These are phyloP conservation scores for Tolypocladium album DNA, from an alignment of 2,329 filamentous ascomycete species.

Conservation along the genomic window DNA sequence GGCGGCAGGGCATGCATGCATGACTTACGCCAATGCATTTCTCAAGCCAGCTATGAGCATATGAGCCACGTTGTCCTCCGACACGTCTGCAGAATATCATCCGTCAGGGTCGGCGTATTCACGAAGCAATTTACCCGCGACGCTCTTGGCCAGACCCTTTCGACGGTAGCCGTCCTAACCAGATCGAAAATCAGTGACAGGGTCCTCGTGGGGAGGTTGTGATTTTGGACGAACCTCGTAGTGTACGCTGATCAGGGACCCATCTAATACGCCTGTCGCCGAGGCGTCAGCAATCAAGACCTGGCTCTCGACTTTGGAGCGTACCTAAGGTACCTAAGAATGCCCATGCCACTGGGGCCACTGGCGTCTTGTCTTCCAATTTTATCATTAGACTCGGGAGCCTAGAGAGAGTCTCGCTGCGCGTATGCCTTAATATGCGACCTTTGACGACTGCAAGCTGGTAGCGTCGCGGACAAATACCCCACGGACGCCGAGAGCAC, in stretches of 20 bases:
- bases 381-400: constrained; percentile 38
- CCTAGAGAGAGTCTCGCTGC: constrained; percentile 24
- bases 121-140: constrained; percentile 47
- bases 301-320: not conserved
- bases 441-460: too few relatives aligned
- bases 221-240: constrained; percentile 34
- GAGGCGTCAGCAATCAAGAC: not conserved
- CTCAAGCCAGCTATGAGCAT: too few relatives aligned
- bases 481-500: too few relatives aligned
- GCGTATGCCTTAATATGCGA: not conserved
- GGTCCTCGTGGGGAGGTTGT: not conserved
- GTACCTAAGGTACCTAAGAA: constrained; percentile 40
- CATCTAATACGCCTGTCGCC: constrained; percentile 43
- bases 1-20: too few relatives aligned
- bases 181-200: not conserved
- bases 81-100: constrained; percentile 54
- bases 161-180: constrained; percentile 42
- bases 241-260: constrained; percentile 49
- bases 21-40: too few relatives aligned
- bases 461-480: too few relatives aligned
- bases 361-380: constrained; percentile 30
- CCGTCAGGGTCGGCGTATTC: constrained; percentile 36
- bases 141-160: constrained; percentile 49
- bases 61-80: constrained; percentile 45
- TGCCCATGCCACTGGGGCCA: constrained; percentile 61